Conservation (phyloP, 257 asterid species). For the Mitragyna speciosa region DNA sequence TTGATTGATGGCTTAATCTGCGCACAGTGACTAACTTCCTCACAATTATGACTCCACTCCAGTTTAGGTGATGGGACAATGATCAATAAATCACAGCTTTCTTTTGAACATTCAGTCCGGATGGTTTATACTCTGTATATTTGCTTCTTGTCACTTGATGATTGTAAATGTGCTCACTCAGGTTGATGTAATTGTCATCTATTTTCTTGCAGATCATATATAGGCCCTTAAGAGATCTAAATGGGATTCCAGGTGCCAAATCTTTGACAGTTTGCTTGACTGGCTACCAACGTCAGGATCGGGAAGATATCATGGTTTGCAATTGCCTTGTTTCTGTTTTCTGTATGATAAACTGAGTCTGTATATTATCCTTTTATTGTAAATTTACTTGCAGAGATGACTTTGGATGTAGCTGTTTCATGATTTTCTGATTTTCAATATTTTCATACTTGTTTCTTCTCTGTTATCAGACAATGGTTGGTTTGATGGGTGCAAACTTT, state of each 20-base stretch:
- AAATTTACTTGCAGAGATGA: neutral
- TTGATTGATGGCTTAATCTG: too few species aligned
- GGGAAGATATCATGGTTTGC: constrained; percentile 84
- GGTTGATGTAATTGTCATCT: neutral
- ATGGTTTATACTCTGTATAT: neutral
- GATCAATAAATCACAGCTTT: too few species aligned
- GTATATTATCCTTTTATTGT: neutral
- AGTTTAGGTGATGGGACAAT: too few species aligned
- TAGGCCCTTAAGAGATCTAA: constrained; percentile 61
- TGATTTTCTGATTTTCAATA: neutral
- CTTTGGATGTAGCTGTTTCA: neutral
- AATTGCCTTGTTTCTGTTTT: constrained; percentile 18
- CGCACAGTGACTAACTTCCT: too few species aligned
- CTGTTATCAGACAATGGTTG: constrained; percentile 71
- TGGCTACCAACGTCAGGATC: constrained; percentile 71
- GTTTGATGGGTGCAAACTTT: constrained; percentile 86
- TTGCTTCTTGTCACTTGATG: neutral
- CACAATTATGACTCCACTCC: too few species aligned
- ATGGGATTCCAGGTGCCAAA: constrained; percentile 83
- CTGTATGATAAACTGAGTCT: constrained; percentile 15
- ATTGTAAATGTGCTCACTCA: neutral
- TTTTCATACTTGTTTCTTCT: constrained; percentile 25
- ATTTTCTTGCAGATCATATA: constrained; percentile 61
- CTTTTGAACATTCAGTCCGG: neutral
- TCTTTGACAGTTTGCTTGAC: constrained; percentile 74